Evolutionary conservation across 805 yeast genomes (phyloP), one percentile per base, ranked within the genome.

Genomic region (Candida rishiriensis): DNA sequence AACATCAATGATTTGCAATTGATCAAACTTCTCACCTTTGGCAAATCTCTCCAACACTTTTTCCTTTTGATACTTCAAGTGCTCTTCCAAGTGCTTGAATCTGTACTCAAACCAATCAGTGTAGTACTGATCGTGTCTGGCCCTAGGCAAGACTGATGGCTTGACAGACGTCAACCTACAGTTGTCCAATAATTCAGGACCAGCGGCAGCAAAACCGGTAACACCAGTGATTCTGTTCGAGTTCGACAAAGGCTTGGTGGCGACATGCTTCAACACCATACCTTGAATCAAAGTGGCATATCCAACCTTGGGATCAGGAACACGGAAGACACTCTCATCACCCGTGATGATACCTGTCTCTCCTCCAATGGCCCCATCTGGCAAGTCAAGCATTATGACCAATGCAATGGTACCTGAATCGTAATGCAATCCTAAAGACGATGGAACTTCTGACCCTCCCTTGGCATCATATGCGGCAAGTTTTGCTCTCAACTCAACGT

Each of bases 201-300:
- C 60, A 16, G 55, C 51, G 9, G 64, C 57, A 37, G 55, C 56
- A 36, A 51, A 63, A 12, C 64, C 64, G 9, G 55, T 55, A 6
- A 63, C 68, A 34, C 56, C 47, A 11, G 65, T 55, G 38, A 64
- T 64, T 52, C 69, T 55, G 49, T 64, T 65, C 34, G 61, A 60
- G 39, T 63, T 62, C 15, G 63, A 51, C 34, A 55, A 52, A 14
- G 78, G 76, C 43, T 69, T 69, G 16, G 75, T 67, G 9, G 78
- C 79, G 46, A 74, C 61, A 48, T 74, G 78, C 49, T 64, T 69
- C 21, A 74, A 55, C 30, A 71, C 61, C 42, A 75, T 62, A 9
- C 77, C 78, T 54, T 73, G 78, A 37, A 73, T 59, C n/a, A 73
- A 57, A 16, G 73, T 65, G n/a, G 72, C 76, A 53, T 68, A 66